These are phyloP conservation scores for Myxozyma monticola DNA, from an alignment of 805 yeast genomes.

Conservation along the genomic window DNA sequence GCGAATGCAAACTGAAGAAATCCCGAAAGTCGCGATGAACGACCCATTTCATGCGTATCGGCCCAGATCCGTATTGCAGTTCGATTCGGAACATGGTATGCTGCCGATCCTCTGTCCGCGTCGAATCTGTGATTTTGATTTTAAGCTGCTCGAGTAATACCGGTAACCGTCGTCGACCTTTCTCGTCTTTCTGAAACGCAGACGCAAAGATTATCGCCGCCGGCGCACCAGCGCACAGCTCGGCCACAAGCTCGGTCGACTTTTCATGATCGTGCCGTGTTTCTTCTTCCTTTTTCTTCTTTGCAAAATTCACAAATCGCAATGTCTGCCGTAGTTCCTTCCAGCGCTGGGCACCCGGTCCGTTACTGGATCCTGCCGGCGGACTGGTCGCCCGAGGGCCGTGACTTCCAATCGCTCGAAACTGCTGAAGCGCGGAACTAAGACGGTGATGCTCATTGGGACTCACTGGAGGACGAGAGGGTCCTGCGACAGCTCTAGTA, in stretches of 20 bases:
- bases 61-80: constrained; percentile 87
- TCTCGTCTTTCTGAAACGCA: constrained; percentile 70
- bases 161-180: constrained; percentile 65
- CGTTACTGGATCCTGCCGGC: too few species aligned
- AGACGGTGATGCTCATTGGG: too few species aligned
- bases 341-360: too few species aligned
- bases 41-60: constrained; percentile 75
- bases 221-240: constrained; percentile 67
- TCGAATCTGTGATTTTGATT: constrained; percentile 50
- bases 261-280: constrained; percentile 33
- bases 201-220: constrained; percentile 75
- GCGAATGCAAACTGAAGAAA: constrained; percentile 66
- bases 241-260: constrained; percentile 45
- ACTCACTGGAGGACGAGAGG: too few species aligned
- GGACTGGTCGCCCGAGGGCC: too few species aligned
- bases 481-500: too few species aligned
- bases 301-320: constrained; percentile 22
- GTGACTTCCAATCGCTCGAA: too few species aligned
- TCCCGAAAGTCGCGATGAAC: constrained; percentile 72
- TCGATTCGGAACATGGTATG: constrained; percentile 60
- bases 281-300: constrained; percentile 30
- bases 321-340: constrained; percentile 17
- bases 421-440: too few species aligned
- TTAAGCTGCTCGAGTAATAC: constrained; percentile 72
- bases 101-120: constrained; percentile 42